These are phyloP conservation scores for Zelonia costaricensis DNA, from an alignment of 208 protist species.

Conservation along the genomic window DNA sequence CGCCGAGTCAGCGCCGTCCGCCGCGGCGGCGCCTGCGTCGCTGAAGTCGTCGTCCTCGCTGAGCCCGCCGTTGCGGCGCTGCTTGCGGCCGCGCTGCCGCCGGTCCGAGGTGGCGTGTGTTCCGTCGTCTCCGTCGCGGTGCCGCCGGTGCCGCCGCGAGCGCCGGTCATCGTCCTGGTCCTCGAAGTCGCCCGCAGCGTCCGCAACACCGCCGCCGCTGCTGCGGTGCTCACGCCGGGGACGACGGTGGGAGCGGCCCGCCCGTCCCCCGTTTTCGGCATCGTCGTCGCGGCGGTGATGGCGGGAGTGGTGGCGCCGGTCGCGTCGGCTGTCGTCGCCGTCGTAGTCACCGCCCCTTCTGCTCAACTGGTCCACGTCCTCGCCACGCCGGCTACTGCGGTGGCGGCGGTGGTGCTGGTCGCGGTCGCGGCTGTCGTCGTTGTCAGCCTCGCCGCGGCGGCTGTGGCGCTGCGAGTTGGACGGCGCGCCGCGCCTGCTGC, in stretches of 20 bases:
- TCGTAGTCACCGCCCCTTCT: too few relatives aligned
- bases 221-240: background rate
- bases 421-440: background rate
- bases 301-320: background rate
- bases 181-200: constrained; percentile 3
- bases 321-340: constrained; percentile 1
- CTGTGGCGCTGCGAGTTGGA: constrained; percentile 3
- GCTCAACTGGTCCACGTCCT: too few relatives aligned
- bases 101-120: background rate
- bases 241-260: constrained; percentile 9
- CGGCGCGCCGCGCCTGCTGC: background rate
- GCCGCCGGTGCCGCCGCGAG: constrained; percentile 1
- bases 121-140: background rate
- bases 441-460: background rate
- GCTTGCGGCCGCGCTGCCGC: constrained; percentile 11
- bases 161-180: background rate
- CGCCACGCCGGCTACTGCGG: background rate
- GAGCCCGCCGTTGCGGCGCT: background rate
- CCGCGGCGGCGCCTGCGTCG: background rate
- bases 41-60: constrained; percentile 1
- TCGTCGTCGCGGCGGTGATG: background rate
- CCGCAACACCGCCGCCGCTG: background rate
- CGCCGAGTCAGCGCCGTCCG: background rate
- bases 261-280: background rate
- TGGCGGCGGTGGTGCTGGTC: constrained; percentile 2